Evolutionary conservation across 805 yeast genomes (phyloP), one percentile per base, ranked within the genome.

Genomic region (Starmerella bombicola): DNA sequence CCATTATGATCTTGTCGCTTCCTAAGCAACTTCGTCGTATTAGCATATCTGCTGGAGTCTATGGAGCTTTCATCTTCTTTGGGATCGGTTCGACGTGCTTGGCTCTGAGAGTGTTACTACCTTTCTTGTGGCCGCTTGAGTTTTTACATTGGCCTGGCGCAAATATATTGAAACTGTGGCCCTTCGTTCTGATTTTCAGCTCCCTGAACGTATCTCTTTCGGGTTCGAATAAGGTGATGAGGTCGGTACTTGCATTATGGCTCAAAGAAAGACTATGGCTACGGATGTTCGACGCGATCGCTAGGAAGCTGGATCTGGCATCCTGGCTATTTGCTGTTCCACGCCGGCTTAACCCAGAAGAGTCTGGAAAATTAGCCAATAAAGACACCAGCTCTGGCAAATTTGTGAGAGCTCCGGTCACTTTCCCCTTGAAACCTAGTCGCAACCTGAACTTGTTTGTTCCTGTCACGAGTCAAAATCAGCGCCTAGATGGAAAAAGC

Each of bases 1-100:
- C 86, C 56, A 91, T 94, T 1, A 60, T 91, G 39, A 78, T 80
- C 43, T 75, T 80, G 49, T 81, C 95, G 1, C 70, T 88, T 53
- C 48, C 60, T 7, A 63, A 78, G 34, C 96, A 91, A 56, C 47
- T 86, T 18, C 74, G 79, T 22, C 68, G 94, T 22, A 88, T 77
- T 16, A 65, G 73, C 33, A 81, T 82, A 16, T 86, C 86, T 55
- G 50, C 47, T 18, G 19, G 36, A 3, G 44, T 54, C 16, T 60
- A 60, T 40, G 43, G 47, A 1, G 64, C 72, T 1, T 76, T 86
- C 52, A 82, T 91, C 25, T 52, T 77, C 12, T 55, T 76, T 8
- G 93, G 95, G 2, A 70, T 91, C 42, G 94, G 93, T 2, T 62
- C 65, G 1, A 72, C 76, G 4, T 70, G 80, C 1, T 71, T 77